Base-by-base conservation (phyloP, 2,329 filamentous ascomycete genomes). In the Fonsecaea pedrosoi region DNA sequence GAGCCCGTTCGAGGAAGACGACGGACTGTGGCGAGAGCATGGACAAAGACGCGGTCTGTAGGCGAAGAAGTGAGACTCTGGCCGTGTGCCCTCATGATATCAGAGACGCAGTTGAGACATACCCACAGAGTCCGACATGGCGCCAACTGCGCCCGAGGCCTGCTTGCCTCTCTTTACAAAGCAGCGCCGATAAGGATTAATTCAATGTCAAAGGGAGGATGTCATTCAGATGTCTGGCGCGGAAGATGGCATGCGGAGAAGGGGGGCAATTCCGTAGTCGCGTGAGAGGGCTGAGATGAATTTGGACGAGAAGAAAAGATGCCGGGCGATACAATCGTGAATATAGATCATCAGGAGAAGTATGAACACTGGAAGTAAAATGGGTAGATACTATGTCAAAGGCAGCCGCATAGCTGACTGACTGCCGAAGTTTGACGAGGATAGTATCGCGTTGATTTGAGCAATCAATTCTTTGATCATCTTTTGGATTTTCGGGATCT, bases 21-120 rank as follows among this genome's bases (percentile, higher is more conserved):
- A 81, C 97, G 97, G 75, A 99, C 94, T 30, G 95, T 98, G 82
- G 97, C 97, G 80, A 99, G 90, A 72, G 95, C 95, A 87, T 99
- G 94, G 78, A 96, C 94, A 80, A 99, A 99, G 77, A 99, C 95
- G 81, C 95, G 91, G 83, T 99, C 95, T 98, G 70, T 37, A 25
- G n/a, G 18, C 25, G 34, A 30, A 18, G 25, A 32, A 34, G 60
- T 60, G 37, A 58, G 65, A 62, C 50, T 45, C 48, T 21, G 38
- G 18, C 12, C 15, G 10, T n/a, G 15, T 21, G 21, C 9, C 45
- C 10, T 21, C 35, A 25, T 30, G 45, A 21, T 35, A 15, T 10
- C n/a, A 32, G n/a, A 34, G 59, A 54, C 40, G 56, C 48, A 53
- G n/a, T 37, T 21, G n/a, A 54, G 35, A 60, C 79, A 69, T 75